Evolutionary conservation across 106 monocot species (phyloP).

Genomic region (Acanthochlamys bracteata): DNA sequence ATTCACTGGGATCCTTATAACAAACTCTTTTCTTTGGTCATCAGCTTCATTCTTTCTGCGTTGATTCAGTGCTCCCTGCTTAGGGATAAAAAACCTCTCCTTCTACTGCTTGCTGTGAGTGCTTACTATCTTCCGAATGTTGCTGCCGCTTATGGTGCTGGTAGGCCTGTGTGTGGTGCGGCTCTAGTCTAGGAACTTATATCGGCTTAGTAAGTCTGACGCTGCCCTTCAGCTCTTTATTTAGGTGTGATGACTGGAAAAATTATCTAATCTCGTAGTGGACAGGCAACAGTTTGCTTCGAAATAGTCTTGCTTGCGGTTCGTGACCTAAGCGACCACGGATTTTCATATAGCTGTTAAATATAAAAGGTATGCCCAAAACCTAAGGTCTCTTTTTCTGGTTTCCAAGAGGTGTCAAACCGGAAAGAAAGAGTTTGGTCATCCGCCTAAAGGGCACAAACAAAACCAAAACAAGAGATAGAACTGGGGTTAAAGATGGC

Average conservation of each 20-base stretch:
- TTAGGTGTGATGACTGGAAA: background rate
- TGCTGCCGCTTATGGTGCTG: background rate
- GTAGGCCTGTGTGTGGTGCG: background rate
- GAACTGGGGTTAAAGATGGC: too few relatives aligned
- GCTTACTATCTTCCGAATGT: background rate
- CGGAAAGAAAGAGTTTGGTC: too few relatives aligned
- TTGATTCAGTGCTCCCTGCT: background rate
- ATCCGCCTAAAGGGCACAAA: too few relatives aligned
- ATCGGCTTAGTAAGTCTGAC: background rate
- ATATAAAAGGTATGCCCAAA: too few relatives aligned
- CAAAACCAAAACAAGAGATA: too few relatives aligned
- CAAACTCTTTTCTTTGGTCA: background rate
- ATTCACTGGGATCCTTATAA: background rate
- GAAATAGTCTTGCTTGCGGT: background rate
- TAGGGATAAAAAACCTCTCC: background rate
- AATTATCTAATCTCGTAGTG: background rate
- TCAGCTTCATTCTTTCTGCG: background rate
- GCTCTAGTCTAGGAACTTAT: slow-evolving; percentile 1
- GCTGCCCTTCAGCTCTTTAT: background rate
- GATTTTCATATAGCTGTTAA: background rate
- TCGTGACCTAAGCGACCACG: background rate
- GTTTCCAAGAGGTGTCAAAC: too few relatives aligned
- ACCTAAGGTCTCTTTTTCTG: too few relatives aligned
- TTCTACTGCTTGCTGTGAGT: background rate
- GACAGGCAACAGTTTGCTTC: background rate